Percentiles rank a stretch among this genome's conserved stretches.
Conservation (phyloP, 108 stramenopile genomes). For the Cyclotella atomus region DNA sequence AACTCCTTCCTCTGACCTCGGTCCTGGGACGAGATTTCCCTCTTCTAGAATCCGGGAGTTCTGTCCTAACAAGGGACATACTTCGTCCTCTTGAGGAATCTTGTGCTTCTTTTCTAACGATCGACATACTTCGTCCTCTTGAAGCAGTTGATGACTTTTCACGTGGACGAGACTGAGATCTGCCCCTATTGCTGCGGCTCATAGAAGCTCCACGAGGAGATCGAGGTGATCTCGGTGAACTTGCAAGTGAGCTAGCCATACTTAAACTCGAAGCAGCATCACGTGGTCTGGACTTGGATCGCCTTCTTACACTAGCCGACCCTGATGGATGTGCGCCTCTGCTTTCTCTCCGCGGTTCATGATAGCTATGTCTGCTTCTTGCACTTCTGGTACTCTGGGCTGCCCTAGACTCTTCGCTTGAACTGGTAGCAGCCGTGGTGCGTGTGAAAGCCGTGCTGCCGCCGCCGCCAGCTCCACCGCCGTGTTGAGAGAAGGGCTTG, state of each 20-base stretch:
- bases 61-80: no score
- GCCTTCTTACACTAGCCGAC: neutral
- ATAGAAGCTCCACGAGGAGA: neutral
- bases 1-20: conserved; percentile 1
- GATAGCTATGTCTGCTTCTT: neutral
- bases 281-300: neutral
- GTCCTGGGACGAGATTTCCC: neutral
- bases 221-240: neutral
- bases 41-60: no score
- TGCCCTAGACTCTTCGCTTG: conserved; percentile 6
- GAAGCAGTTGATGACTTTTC: neutral
- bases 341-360: neutral
- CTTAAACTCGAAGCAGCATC: neutral
- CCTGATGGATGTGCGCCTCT: neutral
- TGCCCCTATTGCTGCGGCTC: neutral
- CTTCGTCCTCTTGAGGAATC: neutral
- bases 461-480: neutral
- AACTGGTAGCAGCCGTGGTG: neutral
- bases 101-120: neutral
- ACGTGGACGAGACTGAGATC: conserved; percentile 5
- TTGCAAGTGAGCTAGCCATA: neutral
- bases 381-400: neutral
- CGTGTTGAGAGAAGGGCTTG: conserved; percentile 2
- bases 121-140: conserved; percentile 5
- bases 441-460: neutral